phyloP scores from a whole-genome alignment of 129 eudicot species.

The Escallonia herrerae region DNA sequence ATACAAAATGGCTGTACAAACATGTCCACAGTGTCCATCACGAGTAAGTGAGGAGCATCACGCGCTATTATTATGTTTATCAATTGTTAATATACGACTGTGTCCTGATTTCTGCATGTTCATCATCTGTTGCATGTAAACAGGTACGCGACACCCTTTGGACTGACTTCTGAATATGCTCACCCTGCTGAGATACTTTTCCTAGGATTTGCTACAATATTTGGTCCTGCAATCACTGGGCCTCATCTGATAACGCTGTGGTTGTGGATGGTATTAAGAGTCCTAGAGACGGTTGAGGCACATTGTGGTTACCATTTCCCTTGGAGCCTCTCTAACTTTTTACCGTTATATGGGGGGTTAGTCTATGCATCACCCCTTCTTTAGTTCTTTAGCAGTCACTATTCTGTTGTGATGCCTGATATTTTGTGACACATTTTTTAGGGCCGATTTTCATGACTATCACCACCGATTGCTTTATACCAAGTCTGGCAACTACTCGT shows the following conservation, averaged over 20 bases:
- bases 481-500: conserved; percentile 94
- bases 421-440: conserved; percentile 16
- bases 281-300: conserved; percentile 95
- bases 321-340: conserved; percentile 92
- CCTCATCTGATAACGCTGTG: conserved; percentile 93
- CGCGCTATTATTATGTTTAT: neutral
- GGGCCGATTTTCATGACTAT: conserved; percentile 98
- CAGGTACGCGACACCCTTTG: conserved; percentile 98
- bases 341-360: conserved; percentile 97
- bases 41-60: conserved; percentile 50
- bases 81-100: neutral
- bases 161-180: conserved; percentile 98
- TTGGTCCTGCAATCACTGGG: conserved; percentile 96
- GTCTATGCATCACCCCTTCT: conserved; percentile 13
- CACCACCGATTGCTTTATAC: conserved; percentile 97
- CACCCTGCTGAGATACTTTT: conserved; percentile 97
- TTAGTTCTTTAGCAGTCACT: neutral
- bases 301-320: conserved; percentile 99
- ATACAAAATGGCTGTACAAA: conserved; percentile 96
- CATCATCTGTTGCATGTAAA: conserved; percentile 2
- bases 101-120: neutral
- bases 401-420: conserved; percentile 1
- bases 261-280: conserved; percentile 98
- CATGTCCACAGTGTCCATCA: conserved; percentile 98
- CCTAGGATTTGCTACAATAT: conserved; percentile 93